Conservation (phyloP, 2,329 filamentous ascomycete genomes). For the Clonostachys solani region DNA sequence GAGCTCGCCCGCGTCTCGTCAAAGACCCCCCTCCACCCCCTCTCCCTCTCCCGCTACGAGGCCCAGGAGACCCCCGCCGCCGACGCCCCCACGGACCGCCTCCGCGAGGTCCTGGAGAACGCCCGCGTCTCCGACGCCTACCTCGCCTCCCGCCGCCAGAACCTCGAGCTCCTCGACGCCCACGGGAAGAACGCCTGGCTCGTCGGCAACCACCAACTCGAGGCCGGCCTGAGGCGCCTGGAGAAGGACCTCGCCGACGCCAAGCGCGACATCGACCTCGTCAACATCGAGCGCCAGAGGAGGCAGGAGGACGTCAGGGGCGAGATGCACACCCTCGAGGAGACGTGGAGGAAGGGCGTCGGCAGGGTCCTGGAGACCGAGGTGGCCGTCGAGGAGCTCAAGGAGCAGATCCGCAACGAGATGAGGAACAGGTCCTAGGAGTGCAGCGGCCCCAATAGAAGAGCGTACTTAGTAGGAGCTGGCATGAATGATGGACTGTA, state of each 20-base stretch:
- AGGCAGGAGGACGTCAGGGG: slow-evolving; percentile 67
- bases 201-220: slow-evolving; percentile 74
- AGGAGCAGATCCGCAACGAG: slow-evolving; percentile 61
- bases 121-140: slow-evolving; percentile 48
- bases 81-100: slow-evolving; percentile 20
- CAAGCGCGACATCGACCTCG: slow-evolving; percentile 65
- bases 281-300: slow-evolving; percentile 66
- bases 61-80: slow-evolving; percentile 51
- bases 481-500: no score
- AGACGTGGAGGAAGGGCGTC: slow-evolving; percentile 75
- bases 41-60: slow-evolving; percentile 81
- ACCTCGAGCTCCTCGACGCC: slow-evolving; percentile 70
- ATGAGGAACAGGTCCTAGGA: slow-evolving; percentile 27
- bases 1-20: slow-evolving; percentile 65
- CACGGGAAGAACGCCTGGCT: slow-evolving; percentile 92
- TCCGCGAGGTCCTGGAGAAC: slow-evolving; percentile 59
- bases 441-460: no score
- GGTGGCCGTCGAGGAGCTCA: slow-evolving; percentile 72
- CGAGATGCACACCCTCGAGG: slow-evolving; percentile 71
- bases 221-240: slow-evolving; percentile 58
- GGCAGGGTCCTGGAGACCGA: slow-evolving; percentile 82
- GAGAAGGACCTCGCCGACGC: slow-evolving; percentile 71
- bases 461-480: no score
- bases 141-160: slow-evolving; percentile 42
- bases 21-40: slow-evolving; percentile 37